Conservation (phyloP, 2,329 filamentous ascomycete species). For the Graphiopsis chlorocephala region DNA sequence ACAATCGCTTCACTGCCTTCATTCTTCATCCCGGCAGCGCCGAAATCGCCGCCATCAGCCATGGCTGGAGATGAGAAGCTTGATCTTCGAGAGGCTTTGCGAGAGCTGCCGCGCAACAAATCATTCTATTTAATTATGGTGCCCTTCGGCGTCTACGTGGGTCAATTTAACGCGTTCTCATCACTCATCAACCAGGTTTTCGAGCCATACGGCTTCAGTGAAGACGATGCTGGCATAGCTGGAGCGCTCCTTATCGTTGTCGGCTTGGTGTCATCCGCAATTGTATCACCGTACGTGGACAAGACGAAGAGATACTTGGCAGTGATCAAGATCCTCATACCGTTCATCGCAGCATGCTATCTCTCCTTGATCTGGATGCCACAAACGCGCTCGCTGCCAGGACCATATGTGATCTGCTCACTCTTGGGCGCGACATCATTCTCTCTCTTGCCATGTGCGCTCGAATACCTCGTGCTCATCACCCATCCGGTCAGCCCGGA, state of each 20-base stretch:
- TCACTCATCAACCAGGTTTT: slow-evolving; percentile 89
- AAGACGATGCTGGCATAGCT: slow-evolving; percentile 83
- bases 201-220: slow-evolving; percentile 76
- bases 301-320: slow-evolving; percentile 75
- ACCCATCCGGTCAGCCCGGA: slow-evolving; percentile 85
- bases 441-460: slow-evolving; percentile 73
- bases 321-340: slow-evolving; percentile 70
- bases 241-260: slow-evolving; percentile 87
- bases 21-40: slow-evolving; percentile 73
- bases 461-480: slow-evolving; percentile 85
- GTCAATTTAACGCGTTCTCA: slow-evolving; percentile 89
- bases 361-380: slow-evolving; percentile 81
- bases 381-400: slow-evolving; percentile 56
- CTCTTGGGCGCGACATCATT: slow-evolving; percentile 79
- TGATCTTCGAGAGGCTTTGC: slow-evolving; percentile 55
- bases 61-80: slow-evolving; percentile 57
- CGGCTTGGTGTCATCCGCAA: slow-evolving; percentile 73
- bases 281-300: slow-evolving; percentile 79
- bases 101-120: slow-evolving; percentile 49
- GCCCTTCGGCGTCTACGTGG: slow-evolving; percentile 82
- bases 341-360: slow-evolving; percentile 66
- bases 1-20: slow-evolving; percentile 68
- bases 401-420: slow-evolving; percentile 72
- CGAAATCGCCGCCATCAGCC: slow-evolving; percentile 73
- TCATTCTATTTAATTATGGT: slow-evolving; percentile 79